These are phyloP conservation scores for Hymenoscyphus fraxineus DNA, from an alignment of 2,329 filamentous ascomycete genomes.

Conservation along the genomic window DNA sequence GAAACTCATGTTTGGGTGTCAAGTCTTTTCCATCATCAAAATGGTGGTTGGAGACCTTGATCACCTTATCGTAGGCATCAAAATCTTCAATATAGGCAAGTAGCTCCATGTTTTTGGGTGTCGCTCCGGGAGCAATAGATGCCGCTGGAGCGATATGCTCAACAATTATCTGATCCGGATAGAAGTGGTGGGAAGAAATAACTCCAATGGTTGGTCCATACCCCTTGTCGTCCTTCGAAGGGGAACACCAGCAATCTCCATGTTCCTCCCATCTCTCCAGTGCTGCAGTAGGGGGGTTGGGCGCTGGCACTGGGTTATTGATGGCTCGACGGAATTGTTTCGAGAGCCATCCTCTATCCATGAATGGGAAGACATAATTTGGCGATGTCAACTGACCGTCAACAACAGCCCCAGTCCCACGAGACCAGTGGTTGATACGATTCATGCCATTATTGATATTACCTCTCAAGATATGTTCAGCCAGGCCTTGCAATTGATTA, in stretches of 20 bases:
- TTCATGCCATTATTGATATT: slow-evolving; percentile 16
- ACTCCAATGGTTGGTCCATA: slow-evolving; percentile 64
- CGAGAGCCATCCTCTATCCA: slow-evolving; percentile 25
- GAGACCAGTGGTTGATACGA: slow-evolving; percentile 70
- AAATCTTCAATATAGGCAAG: slow-evolving; percentile 57
- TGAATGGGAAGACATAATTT: slow-evolving; percentile 41
- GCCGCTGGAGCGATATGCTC: slow-evolving; percentile 66
- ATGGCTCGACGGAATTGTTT: slow-evolving; percentile 27
- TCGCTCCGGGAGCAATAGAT: slow-evolving; percentile 57
- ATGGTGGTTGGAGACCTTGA: slow-evolving; percentile 33
- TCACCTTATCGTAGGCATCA: slow-evolving; percentile 34
- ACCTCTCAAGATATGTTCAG: slow-evolving; percentile 25
- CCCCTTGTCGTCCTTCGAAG: slow-evolving; percentile 38
- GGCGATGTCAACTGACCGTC: slow-evolving; percentile 59
- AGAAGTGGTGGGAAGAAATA: slow-evolving; percentile 52
- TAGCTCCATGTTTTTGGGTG: slow-evolving; percentile 66
- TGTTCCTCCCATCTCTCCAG: slow-evolving; percentile 70
- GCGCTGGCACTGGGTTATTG: slow-evolving; percentile 23
- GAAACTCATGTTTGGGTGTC: slow-evolving; percentile 27
- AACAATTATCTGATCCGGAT: slow-evolving; percentile 66
- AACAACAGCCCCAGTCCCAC: slow-evolving; percentile 62
- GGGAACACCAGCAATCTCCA: slow-evolving; percentile 85
- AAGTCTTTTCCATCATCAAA: slow-evolving; percentile 33
- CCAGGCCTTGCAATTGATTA: slow-evolving; percentile 30
- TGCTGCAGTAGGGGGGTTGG: slow-evolving; percentile 49